Evolutionary conservation across 305 asterid species (phyloP), one percentile per base, ranked within the genome.

Genomic region (Fraxinus nigra): DNA sequence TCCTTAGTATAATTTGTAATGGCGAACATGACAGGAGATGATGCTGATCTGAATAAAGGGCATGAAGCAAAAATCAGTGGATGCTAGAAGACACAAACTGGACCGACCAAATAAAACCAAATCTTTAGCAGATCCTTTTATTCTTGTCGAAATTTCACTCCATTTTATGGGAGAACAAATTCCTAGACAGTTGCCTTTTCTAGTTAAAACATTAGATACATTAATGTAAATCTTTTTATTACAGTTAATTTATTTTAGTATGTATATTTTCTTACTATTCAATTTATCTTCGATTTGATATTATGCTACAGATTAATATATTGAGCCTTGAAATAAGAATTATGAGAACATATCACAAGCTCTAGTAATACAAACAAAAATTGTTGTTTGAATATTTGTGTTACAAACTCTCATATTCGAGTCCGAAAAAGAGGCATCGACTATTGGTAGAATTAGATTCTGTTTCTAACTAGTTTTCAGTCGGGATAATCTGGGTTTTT

Each of bases 91-190:
- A 80, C 76, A 59, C 48, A 67, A 74, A 34, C 33, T 37, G 54
- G 13, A 48, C 86, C 87, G 83, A 88, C 90, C 87, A 85, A 86
- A 80, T 67, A 82, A 77, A 77, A 79, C 76, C 67, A 83, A 7
- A 82, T 80, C 79, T 70, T 74, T 72, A 73, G 79, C 22, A 85
- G 86, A 85, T 82, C 82, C 85, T 74, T 74, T 77, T 85, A 79
- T 84, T 85, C 75, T 56, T 78, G 79, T 54, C 81, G 72, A 80
- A 80, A 22, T 78, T 78, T 46, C 37, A 67, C 78, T 14, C 63
- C 54, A 30, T 54, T 30, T 79, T 10, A 38, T 79, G 80, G 63
- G 72, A 80, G 83, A 82, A 81, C 77, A 79, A 78, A 80, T 84
- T 82, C 89, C 80, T 82, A 84, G 84, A 72, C 80, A 85, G 81